These are phyloP conservation scores for Blastobotrys chiropterorum DNA, from an alignment of 805 yeast genomes.

Conservation along the genomic window DNA sequence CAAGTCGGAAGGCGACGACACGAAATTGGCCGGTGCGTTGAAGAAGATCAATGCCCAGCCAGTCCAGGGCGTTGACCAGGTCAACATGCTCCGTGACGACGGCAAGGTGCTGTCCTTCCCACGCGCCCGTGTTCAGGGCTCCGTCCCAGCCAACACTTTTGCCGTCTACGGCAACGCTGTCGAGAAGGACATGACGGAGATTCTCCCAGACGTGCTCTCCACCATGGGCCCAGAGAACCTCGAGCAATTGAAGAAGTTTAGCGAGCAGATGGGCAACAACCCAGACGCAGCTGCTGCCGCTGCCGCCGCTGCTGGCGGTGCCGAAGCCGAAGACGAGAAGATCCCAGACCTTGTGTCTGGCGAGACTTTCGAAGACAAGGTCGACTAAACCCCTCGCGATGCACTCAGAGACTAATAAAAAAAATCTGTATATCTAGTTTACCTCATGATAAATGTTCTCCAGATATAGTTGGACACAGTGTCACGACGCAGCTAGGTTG, in stretches of 20 bases:
- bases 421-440: not conserved
- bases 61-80: conserved; percentile 88
- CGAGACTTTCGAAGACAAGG: conserved; percentile 62
- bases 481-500: not conserved
- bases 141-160: conserved; percentile 83
- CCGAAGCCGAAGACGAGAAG: conserved; percentile 45
- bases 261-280: conserved; percentile 55
- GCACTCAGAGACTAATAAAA: not conserved
- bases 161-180: conserved; percentile 94
- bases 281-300: conserved; percentile 39
- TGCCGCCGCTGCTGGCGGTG: conserved; percentile 42
- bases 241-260: conserved; percentile 80
- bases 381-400: conserved; percentile 1
- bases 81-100: conserved; percentile 95
- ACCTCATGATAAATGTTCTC: not conserved
- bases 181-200: conserved; percentile 85
- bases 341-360: conserved; percentile 76
- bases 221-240: conserved; percentile 96
- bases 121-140: conserved; percentile 93
- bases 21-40: conserved; percentile 83
- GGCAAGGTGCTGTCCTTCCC: conserved; percentile 94
- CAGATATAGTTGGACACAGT: not conserved
- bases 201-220: conserved; percentile 89
- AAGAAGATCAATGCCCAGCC: conserved; percentile 86
- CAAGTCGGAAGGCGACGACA: conserved; percentile 63